These are phyloP conservation scores for Leccinum angustisporum DNA, from an alignment of 1,284 basidiomycete species.

Conservation along the genomic window DNA sequence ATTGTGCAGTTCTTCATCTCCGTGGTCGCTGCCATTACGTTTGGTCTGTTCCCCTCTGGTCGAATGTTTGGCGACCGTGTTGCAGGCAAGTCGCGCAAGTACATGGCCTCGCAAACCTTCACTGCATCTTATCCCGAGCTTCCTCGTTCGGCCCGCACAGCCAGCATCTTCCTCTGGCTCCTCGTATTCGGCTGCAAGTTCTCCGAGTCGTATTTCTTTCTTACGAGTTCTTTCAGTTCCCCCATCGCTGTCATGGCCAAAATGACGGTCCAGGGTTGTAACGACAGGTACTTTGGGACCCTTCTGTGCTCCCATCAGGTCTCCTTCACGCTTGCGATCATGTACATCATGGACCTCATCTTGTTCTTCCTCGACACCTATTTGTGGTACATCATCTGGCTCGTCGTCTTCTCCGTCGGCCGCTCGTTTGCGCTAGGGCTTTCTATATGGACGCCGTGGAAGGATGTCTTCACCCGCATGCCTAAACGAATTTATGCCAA, in stretches of 20 bases:
- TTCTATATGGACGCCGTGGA: conserved; percentile 98
- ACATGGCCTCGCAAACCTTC: conserved; percentile 95
- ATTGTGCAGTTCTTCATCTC: too few relatives aligned
- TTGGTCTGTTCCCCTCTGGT: conserved; percentile 83
- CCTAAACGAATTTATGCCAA: conserved; percentile 97
- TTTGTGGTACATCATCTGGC: conserved; percentile 97
- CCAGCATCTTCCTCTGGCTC: conserved; percentile 84
- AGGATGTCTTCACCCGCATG: conserved; percentile 90
- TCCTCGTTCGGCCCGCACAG: conserved; percentile 62
- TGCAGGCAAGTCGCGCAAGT: conserved; percentile 90
- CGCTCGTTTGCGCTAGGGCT: conserved; percentile 88
- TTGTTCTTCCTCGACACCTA: conserved; percentile 98
- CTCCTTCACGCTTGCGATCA: conserved; percentile 87
- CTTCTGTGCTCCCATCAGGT: conserved; percentile 86
- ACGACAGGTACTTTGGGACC: conserved; percentile 77
- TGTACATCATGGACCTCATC: conserved; percentile 94
- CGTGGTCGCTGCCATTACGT: conserved; percentile 67
- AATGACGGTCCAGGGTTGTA: conserved; percentile 85
- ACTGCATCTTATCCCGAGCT: conserved; percentile 91
- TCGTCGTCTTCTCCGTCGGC: conserved; percentile 89
- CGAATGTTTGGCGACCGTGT: conserved; percentile 96
- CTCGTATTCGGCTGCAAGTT: conserved; percentile 80
- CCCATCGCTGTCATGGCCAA: conserved; percentile 81
- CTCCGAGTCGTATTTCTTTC: conserved; percentile 92
- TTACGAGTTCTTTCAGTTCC: conserved; percentile 71